phyloP scores from a whole-genome alignment of 2,329 filamentous ascomycete species.

The Aspergillus alliaceus region DNA sequence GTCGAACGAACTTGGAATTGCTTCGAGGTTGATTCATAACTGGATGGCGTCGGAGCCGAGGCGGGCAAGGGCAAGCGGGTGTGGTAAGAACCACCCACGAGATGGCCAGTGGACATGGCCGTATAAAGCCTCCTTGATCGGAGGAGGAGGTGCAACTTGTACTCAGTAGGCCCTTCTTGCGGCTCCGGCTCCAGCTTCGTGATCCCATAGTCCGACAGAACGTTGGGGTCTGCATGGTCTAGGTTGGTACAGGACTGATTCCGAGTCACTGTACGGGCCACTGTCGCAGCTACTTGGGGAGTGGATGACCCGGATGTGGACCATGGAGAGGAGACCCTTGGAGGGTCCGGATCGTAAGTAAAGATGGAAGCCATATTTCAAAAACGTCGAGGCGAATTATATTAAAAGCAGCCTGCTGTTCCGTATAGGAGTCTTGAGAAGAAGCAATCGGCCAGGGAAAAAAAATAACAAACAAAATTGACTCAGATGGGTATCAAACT shows the following conservation, averaged over 20 bases:
- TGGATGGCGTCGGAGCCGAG: slow-evolving; percentile 23
- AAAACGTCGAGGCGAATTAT: slow-evolving; percentile 2
- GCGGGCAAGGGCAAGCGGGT: slow-evolving; percentile 30
- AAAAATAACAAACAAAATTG: background rate
- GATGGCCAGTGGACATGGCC: slow-evolving; percentile 65
- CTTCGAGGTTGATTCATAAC: slow-evolving; percentile 34
- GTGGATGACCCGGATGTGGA: slow-evolving; percentile 56
- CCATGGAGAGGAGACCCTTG: slow-evolving; percentile 90
- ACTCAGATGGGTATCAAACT: slow-evolving; percentile 7
- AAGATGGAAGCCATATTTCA: slow-evolving; percentile 85
- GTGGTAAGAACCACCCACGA: slow-evolving; percentile 55
- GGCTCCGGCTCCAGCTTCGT: slow-evolving; percentile 84
- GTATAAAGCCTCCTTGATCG: slow-evolving; percentile 74
- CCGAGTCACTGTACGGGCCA: slow-evolving; percentile 24
- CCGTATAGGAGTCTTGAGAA: background rate
- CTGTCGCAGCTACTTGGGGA: slow-evolving; percentile 32
- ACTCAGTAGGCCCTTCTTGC: slow-evolving; percentile 91
- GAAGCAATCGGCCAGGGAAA: background rate
- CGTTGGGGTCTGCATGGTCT: slow-evolving; percentile 39
- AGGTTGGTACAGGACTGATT: slow-evolving; percentile 38
- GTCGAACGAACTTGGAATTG: slow-evolving; percentile 52
- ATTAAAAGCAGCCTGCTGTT: background rate
- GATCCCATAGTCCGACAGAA: slow-evolving; percentile 60
- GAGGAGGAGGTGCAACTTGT: slow-evolving; percentile 88
- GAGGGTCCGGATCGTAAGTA: slow-evolving; percentile 86